These are phyloP conservation scores for Backusella circina DNA, from an alignment of 192 early-diverging fungal genomes.

Conservation along the genomic window DNA sequence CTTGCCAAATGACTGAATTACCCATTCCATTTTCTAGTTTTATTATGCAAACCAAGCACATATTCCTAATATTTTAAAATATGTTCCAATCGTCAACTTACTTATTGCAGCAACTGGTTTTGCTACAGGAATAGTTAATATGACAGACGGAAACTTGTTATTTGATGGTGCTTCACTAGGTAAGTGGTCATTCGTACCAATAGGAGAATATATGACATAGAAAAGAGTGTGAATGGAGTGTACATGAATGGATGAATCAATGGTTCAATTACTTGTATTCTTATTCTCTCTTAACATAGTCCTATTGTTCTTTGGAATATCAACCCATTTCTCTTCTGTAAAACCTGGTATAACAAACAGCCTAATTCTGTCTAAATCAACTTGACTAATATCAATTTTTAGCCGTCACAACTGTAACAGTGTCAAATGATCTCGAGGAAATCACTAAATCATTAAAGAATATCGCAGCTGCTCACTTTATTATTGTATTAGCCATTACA, in stretches of 20 bases:
- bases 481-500: constrained; percentile 28
- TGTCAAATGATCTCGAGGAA: constrained; percentile 9
- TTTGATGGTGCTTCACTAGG: constrained; percentile 28
- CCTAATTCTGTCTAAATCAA: constrained; percentile 1
- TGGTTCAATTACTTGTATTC: background rate
- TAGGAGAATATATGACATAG: background rate
- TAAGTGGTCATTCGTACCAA: background rate
- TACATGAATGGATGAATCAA: background rate
- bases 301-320: constrained; percentile 13
- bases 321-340: constrained; percentile 14
- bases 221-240: background rate
- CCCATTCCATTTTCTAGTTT: background rate
- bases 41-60: constrained; percentile 25
- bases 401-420: constrained; percentile 9
- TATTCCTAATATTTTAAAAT: constrained; percentile 19
- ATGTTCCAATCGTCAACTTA: constrained; percentile 19
- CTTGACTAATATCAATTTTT: background rate
- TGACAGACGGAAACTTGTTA: constrained; percentile 24
- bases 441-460: constrained; percentile 16
- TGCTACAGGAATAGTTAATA: constrained; percentile 16
- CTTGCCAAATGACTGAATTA: background rate
- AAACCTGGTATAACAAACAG: constrained; percentile 5
- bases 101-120: constrained; percentile 20
- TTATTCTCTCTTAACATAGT: background rate
- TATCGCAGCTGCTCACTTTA: constrained; percentile 25